Percentiles rank a stretch among this genome's conserved stretches.
Conservation (phyloP, 495 filamentous ascomycete genomes). For the Amphirosellinia nigrospora region DNA sequence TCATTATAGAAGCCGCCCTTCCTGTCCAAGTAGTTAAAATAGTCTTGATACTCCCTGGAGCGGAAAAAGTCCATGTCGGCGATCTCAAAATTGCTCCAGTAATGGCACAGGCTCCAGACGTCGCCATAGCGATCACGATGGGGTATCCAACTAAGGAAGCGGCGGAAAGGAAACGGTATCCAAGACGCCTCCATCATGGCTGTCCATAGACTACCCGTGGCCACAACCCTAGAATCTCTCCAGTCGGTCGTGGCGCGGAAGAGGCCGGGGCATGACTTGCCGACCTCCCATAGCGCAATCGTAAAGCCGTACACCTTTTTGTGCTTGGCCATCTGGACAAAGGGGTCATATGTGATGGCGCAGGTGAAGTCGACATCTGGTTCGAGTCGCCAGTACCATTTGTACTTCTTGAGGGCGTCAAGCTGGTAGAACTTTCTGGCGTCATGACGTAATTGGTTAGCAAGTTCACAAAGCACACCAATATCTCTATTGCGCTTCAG, state of each 20-base stretch:
- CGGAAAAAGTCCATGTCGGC: conserved; percentile 54
- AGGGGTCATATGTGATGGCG: conserved; percentile 53
- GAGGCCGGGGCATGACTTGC: conserved; percentile 48
- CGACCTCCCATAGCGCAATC: conserved; percentile 49
- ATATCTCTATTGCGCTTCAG: background rate
- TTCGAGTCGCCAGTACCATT: conserved; percentile 53
- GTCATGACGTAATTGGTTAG: background rate
- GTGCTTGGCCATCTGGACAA: conserved; percentile 51
- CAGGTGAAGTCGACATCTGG: conserved; percentile 50
- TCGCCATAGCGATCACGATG: conserved; percentile 37
- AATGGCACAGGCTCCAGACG: conserved; percentile 52
- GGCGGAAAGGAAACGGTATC: conserved; percentile 39
- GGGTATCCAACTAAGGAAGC: conserved; percentile 40
- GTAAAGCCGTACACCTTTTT: conserved; percentile 53
- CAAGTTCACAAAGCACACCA: conserved; percentile 14
- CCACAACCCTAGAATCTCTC: conserved; percentile 39
- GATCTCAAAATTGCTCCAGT: conserved; percentile 57
- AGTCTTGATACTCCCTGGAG: conserved; percentile 46
- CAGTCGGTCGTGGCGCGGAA: conserved; percentile 43
- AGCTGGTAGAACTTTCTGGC: conserved; percentile 62
- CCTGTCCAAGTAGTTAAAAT: conserved; percentile 50
- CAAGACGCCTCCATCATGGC: conserved; percentile 41
- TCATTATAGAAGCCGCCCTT: conserved; percentile 54
- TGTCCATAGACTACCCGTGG: conserved; percentile 35
- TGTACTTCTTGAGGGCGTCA: conserved; percentile 40